Base-by-base conservation (phyloP, 305 asterid species). In the Caryopteris hybrid region DNA sequence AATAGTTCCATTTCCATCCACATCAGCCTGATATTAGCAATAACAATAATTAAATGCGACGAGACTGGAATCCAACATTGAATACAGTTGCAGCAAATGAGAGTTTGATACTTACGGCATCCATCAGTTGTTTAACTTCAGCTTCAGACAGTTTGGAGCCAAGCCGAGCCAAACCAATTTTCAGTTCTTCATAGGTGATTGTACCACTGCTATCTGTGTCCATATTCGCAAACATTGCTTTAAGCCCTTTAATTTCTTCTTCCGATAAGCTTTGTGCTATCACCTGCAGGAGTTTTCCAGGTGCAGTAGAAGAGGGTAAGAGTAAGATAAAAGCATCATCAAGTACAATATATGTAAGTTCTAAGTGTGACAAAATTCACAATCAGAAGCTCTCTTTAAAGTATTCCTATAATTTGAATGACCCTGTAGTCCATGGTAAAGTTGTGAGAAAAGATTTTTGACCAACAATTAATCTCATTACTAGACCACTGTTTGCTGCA, bases 1-100 rank as follows among this genome's bases (percentile, higher is more conserved):
- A 22, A 92, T 92, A 39, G 97, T 76, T 68, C 98, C 98, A 13
- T 88, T 92, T 56, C 98, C 98, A 70, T 92, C 98, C 64, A 92
- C 98, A 70, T 86, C 94, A 78, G 90, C 95, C 91, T 85, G 81
- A 38, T 46, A 67, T 72, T 47, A 43, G 51, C 31, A 51, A 29
- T 54, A 20, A 38, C 1, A 16, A 18, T 20, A 43, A 34, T 56
- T 77, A 20, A 75, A 42, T 38, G n/a, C 56, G 53, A 68, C 9
- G 47, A 42, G 33, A 8, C 43, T 38, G 13, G 2, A 9, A 38
- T 11, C 13, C 1, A 8, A 1, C 12, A 8, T 38, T 9, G 29
- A 29, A 29, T 29, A 29, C 3, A 29, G 4, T 29, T 7, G 1
- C 4, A 53, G 38, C 21, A 62, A 41, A 22, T 22, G 41, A 59